phyloP scores from a whole-genome alignment of 805 yeast genomes.

The Saturnispora serradocipensis region DNA sequence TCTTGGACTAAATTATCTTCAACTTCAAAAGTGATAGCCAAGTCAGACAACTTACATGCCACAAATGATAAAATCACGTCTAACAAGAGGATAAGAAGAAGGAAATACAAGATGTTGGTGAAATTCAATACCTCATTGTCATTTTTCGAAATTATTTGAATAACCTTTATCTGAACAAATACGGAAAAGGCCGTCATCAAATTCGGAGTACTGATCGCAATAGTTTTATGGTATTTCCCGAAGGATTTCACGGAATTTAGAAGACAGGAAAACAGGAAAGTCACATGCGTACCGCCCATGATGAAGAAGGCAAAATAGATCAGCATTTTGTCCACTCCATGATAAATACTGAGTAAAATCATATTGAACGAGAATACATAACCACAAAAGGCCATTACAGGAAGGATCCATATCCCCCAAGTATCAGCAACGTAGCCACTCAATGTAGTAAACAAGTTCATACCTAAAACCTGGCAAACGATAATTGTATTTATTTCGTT shows the following conservation, averaged over 20 bases:
- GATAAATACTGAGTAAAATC: conserved; percentile 32
- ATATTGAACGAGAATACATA: conserved; percentile 59
- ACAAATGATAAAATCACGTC: conserved; percentile 18
- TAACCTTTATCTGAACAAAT: conserved; percentile 22
- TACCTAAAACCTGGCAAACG: conserved; percentile 66
- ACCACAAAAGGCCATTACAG: conserved; percentile 50
- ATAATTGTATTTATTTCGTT: conserved; percentile 61
- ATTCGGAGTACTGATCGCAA: conserved; percentile 79
- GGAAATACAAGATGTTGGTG: conserved; percentile 16
- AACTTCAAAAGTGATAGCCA: conserved; percentile 18
- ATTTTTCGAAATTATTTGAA: conserved; percentile 15
- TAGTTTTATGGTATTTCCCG: conserved; percentile 57
- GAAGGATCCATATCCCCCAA: conserved; percentile 64
- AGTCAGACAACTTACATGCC: conserved; percentile 25
- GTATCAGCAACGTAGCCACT: conserved; percentile 77
- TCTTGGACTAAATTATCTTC: conserved; percentile 16
- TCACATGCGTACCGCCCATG: conserved; percentile 64
- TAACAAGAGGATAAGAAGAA: conserved; percentile 13
- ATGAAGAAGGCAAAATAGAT: conserved; percentile 44
- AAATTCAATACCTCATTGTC: conserved; percentile 15
- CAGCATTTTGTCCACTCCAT: conserved; percentile 25
- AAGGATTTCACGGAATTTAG: conserved; percentile 72
- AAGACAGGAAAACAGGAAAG: conserved; percentile 58
- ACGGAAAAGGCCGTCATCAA: conserved; percentile 28
- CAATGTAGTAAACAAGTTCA: conserved; percentile 73